Evolutionary conservation across 768 basidiomycete genomes (phyloP), one percentile per base, ranked within the genome.

Genomic region (Russula vinacea): DNA sequence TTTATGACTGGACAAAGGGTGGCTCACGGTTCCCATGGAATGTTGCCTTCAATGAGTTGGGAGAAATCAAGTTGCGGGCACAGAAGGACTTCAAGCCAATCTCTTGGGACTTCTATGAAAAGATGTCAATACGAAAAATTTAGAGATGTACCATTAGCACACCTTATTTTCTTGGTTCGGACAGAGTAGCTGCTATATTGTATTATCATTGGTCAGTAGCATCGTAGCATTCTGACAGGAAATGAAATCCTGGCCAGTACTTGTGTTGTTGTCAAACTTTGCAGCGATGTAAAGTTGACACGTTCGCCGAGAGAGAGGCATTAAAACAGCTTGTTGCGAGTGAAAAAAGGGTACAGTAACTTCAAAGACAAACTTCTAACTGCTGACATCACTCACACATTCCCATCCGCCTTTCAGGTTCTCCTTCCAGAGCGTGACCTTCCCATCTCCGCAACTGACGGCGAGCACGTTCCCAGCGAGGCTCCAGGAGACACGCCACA

Each of bases 401-500:
- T 98, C 97, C 92, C 95, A 99, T 22, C 82, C 79, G n/a, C 92
- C 92, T 71, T 90, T 90, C 71, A 97, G 76, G 73, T 92, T 95
- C 78, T 99, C 97, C 76, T 99, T 99, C 96, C 97, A 99, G 56
- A 98, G 78, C 9, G 91, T 94, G 24, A 99, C 96, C 76, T 97
- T 98, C 14, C 97, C 96, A 72, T 99, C 97, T 11, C 94, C 95
- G 75, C 94, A 96, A 74, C 92, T 94, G 50, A 98, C 97, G 0
- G 95, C 95, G 52, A 99, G 81, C 57, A 99, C 83, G 72, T 98
- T 98, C 19, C 96, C 96, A 1, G 95, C 92, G 29, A 98, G 82
- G 68, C 92, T 95, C 97, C 97, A 99, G 51, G 91, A 93, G 39
- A 98, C 94, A n/a, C 95, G 84, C 97, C 96, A 99, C 29, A 98